A percentile compares a stretch with the other conserved stretches of the same genome.
phyloP scores from a whole-genome alignment of 495 filamentous ascomycete genomes.

The Tetracladium marchalianum region DNA sequence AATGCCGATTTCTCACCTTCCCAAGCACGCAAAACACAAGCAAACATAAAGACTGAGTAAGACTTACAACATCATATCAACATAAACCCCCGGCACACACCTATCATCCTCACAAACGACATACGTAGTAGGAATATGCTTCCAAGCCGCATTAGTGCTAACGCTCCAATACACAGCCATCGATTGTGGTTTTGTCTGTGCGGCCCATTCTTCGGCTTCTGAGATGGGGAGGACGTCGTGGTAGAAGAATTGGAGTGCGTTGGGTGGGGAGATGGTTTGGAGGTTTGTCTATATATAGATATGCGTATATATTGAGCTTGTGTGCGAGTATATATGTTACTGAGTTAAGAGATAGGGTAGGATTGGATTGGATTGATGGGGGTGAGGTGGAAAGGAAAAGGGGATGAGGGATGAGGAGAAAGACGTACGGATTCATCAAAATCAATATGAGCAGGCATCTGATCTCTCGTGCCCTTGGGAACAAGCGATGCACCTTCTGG shows the following conservation, averaged over 20 bases:
- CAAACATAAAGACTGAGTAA: slow-evolving; percentile 7
- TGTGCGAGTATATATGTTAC: no score
- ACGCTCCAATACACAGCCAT: slow-evolving; percentile 22
- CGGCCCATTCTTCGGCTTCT: slow-evolving; percentile 21
- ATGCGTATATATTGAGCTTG: no score
- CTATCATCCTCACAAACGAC: slow-evolving; percentile 23
- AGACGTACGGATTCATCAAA: no score
- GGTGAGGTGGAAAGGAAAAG: no score
- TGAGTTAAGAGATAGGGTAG: no score
- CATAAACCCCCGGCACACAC: slow-evolving; percentile 13
- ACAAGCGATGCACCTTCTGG: neutral
- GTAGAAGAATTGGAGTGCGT: slow-evolving; percentile 17
- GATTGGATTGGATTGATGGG: no score
- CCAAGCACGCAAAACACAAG: slow-evolving; percentile 12
- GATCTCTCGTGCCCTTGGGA: no score
- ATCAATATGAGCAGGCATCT: no score
- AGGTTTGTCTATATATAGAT: slow-evolving; percentile 11
- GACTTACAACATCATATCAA: slow-evolving; percentile 17
- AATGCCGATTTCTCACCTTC: no score
- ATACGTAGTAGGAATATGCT: slow-evolving; percentile 24
- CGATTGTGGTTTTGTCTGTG: slow-evolving; percentile 22
- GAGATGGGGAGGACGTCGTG: slow-evolving; percentile 16
- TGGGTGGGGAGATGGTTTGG: slow-evolving; percentile 14
- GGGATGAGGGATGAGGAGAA: no score
- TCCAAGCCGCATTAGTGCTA: slow-evolving; percentile 24